Conservation (phyloP, 2,329 filamentous ascomycete genomes). For the Neofusicoccum laricinum region DNA sequence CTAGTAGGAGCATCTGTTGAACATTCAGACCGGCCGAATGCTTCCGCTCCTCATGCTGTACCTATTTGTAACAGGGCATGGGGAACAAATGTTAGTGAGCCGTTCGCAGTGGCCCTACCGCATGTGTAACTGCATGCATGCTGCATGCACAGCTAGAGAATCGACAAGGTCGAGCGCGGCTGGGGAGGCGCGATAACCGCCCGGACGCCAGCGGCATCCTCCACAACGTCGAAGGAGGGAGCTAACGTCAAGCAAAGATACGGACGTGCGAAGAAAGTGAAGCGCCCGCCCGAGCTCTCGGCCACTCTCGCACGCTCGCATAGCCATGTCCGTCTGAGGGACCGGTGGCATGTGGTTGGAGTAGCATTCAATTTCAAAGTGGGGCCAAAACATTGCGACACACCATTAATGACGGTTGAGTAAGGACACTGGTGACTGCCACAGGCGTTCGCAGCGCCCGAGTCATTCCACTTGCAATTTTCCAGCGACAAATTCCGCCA, state of each 20-base stretch:
- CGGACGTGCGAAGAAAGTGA: not conserved
- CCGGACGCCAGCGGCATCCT: not conserved
- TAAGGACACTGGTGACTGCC: not conserved
- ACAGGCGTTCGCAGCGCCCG: not conserved
- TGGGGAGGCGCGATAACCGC: not conserved
- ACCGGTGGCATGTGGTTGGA: not conserved
- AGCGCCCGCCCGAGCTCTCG: not conserved
- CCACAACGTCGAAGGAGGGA: not conserved
- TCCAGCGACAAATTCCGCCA: not conserved
- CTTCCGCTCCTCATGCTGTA: no score
- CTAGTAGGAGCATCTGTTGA: no score
- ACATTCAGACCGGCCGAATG: no score
- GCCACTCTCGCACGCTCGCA: not conserved
- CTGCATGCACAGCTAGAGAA: not conserved
- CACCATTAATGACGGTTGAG: not conserved
- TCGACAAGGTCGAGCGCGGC: no score
- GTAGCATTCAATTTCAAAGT: not conserved
- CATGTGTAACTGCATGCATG: not conserved
- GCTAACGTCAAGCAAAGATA: not conserved
- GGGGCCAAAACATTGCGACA: not conserved
- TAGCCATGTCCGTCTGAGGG: not conserved
- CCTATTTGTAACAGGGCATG: no score
- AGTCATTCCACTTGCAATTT: not conserved
- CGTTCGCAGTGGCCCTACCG: not conserved
- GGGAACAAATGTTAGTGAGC: no score